Conservation (phyloP, 768 basidiomycete genomes). For the Amanita inopinata region DNA sequence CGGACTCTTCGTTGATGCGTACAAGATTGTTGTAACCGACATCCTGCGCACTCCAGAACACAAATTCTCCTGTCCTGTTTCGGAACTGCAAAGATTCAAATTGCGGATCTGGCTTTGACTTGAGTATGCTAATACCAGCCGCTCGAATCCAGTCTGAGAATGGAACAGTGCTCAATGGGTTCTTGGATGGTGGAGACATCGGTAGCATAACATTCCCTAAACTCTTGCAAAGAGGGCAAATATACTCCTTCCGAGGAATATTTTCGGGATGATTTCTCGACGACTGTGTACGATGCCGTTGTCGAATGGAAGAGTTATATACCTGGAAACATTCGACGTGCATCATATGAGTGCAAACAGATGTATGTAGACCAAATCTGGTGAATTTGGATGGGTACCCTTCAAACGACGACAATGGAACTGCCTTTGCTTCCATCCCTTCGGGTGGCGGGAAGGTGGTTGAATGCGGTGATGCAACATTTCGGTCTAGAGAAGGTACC, state of each 20-base stretch:
- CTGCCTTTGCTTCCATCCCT: slow-evolving; percentile 33
- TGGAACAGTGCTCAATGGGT: slow-evolving; percentile 43
- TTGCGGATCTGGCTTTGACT: slow-evolving; percentile 65
- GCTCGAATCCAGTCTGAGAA: slow-evolving; percentile 88
- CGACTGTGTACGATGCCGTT: slow-evolving; percentile 80
- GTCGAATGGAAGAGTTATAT: slow-evolving; percentile 78
- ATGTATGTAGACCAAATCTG: slow-evolving; percentile 78
- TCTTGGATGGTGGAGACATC: slow-evolving; percentile 43
- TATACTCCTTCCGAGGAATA: slow-evolving; percentile 88
- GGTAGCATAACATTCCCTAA: slow-evolving; percentile 92
- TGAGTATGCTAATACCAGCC: slow-evolving; percentile 82
- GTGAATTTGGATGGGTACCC: slow-evolving; percentile 64
- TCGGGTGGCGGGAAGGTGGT: slow-evolving; percentile 46
- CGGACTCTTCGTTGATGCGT: slow-evolving; percentile 39
- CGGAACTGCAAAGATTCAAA: slow-evolving; percentile 67
- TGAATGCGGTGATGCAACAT: slow-evolving; percentile 12
- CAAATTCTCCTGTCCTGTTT: slow-evolving; percentile 81
- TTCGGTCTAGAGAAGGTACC: slow-evolving; percentile 57
- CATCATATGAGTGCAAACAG: slow-evolving; percentile 96
- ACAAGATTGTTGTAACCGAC: slow-evolving; percentile 50
- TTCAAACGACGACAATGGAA: slow-evolving; percentile 47
- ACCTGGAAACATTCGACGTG: slow-evolving; percentile 90
- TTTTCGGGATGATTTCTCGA: slow-evolving; percentile 92
- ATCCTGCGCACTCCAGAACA: slow-evolving; percentile 83
- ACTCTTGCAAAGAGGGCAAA: slow-evolving; percentile 96